Conservation (phyloP, 2,329 filamentous ascomycete species). For the Juglanconis oblonga region DNA sequence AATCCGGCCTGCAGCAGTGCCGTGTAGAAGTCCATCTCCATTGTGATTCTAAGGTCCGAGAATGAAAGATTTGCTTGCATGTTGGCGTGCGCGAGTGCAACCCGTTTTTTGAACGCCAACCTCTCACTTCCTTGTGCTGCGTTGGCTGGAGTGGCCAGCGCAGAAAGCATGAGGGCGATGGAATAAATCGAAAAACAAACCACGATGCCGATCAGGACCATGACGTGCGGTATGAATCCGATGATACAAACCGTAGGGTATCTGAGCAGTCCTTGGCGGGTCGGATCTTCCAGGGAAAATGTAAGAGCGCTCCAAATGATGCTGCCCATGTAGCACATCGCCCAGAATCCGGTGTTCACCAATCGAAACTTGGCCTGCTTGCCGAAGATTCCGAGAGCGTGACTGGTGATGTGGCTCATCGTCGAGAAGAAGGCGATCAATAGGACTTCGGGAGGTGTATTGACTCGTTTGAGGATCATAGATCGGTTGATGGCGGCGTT, state of each 20-base stretch:
- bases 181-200: slow-evolving; percentile 75
- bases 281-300: slow-evolving; percentile 59
- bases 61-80: slow-evolving; percentile 90
- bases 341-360: slow-evolving; percentile 85
- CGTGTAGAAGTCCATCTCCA: slow-evolving; percentile 95
- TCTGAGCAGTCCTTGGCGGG: slow-evolving; percentile 66
- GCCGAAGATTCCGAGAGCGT: slow-evolving; percentile 76
- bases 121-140: slow-evolving; percentile 27
- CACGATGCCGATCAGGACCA: slow-evolving; percentile 76
- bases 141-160: slow-evolving; percentile 59
- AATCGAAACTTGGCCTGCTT: slow-evolving; percentile 78
- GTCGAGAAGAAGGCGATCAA: slow-evolving; percentile 84
- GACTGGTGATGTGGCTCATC: slow-evolving; percentile 84
- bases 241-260: slow-evolving; percentile 95
- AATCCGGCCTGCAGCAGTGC: slow-evolving; percentile 84
- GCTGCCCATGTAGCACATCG: slow-evolving; percentile 80
- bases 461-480: slow-evolving; percentile 75
- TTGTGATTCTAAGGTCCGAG: slow-evolving; percentile 73
- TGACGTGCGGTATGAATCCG: slow-evolving; percentile 89
- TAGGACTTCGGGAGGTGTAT: slow-evolving; percentile 85
- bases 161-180: slow-evolving; percentile 73
- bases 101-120: slow-evolving; percentile 54
- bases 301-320: slow-evolving; percentile 73
- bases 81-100: slow-evolving; percentile 74
- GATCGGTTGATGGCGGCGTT: slow-evolving; percentile 54